phyloP scores from a whole-genome alignment of 345 rosid genomes.

The Xanthoceras sorbifolium region DNA sequence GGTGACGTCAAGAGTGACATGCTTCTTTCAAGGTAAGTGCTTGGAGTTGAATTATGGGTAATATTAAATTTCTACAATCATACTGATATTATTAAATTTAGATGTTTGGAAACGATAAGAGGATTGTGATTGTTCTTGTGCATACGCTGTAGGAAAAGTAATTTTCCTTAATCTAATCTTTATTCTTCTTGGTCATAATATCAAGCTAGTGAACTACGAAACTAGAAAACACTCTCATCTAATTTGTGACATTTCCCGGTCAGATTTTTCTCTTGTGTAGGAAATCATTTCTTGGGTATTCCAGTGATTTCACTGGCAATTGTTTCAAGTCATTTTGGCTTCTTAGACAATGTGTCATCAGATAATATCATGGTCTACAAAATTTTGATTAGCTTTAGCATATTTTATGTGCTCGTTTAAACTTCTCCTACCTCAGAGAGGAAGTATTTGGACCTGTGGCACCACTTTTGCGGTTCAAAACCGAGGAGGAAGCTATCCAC shows the following conservation, averaged over 20 bases:
- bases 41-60: too few species aligned
- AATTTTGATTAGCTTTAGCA: conserved; percentile 1
- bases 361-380: neutral
- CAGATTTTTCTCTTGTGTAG: neutral
- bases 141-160: neutral
- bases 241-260: neutral
- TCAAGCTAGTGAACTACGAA: neutral
- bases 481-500: conserved; percentile 85
- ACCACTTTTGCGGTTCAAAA: conserved; percentile 74
- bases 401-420: neutral
- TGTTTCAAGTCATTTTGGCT: neutral
- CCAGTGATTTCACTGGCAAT: neutral
- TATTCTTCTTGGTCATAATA: neutral
- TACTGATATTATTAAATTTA: neutral
- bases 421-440: conserved; percentile 50
- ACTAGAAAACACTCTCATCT: neutral
- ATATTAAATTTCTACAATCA: too few species aligned
- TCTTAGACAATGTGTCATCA: neutral
- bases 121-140: neutral
- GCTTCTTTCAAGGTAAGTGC: conserved; percentile 70
- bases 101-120: neutral
- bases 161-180: neutral
- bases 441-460: conserved; percentile 99
- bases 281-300: conserved; percentile 1
- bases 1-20: conserved; percentile 64